Base-by-base conservation (phyloP, 2,329 filamentous ascomycete species). In the Arthrinium phaeospermum region DNA sequence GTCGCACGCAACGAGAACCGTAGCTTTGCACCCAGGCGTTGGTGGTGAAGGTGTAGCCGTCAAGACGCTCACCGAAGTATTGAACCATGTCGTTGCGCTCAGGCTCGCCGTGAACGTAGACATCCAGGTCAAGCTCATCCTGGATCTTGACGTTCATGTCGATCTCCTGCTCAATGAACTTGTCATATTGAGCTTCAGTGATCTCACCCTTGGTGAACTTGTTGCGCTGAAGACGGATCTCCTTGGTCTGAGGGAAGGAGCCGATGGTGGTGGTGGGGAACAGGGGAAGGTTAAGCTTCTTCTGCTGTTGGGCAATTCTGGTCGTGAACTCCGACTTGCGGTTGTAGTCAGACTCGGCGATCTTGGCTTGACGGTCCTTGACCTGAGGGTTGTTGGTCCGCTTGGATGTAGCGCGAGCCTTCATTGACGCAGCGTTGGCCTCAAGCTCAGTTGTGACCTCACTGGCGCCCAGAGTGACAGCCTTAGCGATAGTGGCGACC, bases 41-140 rank as follows among this genome's bases (percentile, higher is more conserved):
- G 84, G 96, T 98, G 84, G 96, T 99, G 91, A 99, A 99, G 83
- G 95, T 93, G 85, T 98, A 99, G 81, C 96, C 96, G 81, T 97
- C 91, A 75, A 99, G 90, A 81, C 94, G 93, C 91, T 99, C 96
- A 86, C 96, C 96, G 80, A 99, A 99, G 92, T 98, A 99, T 87
- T 99, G 96, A 71, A 99, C 96, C 96, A 99, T 99, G 92, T 99
- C 96, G 88, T 99, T 99, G 85, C 96, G 95, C 91, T 99, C 96
- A 74, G 96, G 96, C 91, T 99, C 96, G 83, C 96, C 96, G 89
- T 99, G 96, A 77, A 99, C 96, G 83, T 93, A 94, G 84, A 99
- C 96, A 80, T 99, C 96, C 71, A 99, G 92, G 85, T 91, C 95
- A 81, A 99, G 95, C 88, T 98, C 96, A 81, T 98, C 95, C 88